Percentiles rank a stretch among this genome's conserved stretches.
Conservation (phyloP, 202 grass and related monocot species). For the Saccharum hybrid region DNA sequence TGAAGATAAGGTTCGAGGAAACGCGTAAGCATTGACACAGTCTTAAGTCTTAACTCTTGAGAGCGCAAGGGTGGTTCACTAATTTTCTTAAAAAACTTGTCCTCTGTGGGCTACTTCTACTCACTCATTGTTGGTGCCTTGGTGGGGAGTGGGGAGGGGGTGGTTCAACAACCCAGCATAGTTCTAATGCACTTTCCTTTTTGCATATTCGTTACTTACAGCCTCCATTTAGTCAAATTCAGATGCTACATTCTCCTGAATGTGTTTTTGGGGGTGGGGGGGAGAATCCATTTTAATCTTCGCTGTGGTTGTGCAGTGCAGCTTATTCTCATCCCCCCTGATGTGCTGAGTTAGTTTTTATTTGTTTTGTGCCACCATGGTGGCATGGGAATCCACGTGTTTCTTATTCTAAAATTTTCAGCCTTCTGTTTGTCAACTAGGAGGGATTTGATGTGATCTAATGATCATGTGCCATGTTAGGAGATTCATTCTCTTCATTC, state of each 20-base stretch:
- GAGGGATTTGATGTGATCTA: slow-evolving; percentile 37
- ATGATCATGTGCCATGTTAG: slow-evolving; percentile 13
- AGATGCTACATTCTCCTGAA: slow-evolving; percentile 34
- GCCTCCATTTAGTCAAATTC: slow-evolving; percentile 19
- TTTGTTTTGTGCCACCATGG: background rate
- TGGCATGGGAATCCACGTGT: background rate
- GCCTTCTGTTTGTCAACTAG: slow-evolving; percentile 20
- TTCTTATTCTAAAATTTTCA: slow-evolving; percentile 31
- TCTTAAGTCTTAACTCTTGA: slow-evolving; percentile 8
- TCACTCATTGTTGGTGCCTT: slow-evolving; percentile 10
- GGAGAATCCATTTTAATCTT: background rate
- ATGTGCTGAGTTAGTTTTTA: slow-evolving; percentile 28
- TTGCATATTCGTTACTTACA: background rate
- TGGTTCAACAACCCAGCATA: slow-evolving; percentile 51
- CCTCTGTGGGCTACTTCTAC: slow-evolving; percentile 46
- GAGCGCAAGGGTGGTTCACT: slow-evolving; percentile 4
- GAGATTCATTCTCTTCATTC: slow-evolving; percentile 25
- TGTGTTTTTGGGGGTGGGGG: background rate
- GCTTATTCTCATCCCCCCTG: background rate
- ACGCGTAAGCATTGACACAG: slow-evolving; percentile 32
- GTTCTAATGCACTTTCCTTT: background rate
- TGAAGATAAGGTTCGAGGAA: slow-evolving; percentile 28
- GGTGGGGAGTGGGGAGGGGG: slow-evolving; percentile 14
- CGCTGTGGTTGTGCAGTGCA: background rate
- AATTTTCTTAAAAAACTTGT: slow-evolving; percentile 29